Base-by-base conservation (phyloP, 768 basidiomycete genomes). In the Leccinum arenicola region DNA sequence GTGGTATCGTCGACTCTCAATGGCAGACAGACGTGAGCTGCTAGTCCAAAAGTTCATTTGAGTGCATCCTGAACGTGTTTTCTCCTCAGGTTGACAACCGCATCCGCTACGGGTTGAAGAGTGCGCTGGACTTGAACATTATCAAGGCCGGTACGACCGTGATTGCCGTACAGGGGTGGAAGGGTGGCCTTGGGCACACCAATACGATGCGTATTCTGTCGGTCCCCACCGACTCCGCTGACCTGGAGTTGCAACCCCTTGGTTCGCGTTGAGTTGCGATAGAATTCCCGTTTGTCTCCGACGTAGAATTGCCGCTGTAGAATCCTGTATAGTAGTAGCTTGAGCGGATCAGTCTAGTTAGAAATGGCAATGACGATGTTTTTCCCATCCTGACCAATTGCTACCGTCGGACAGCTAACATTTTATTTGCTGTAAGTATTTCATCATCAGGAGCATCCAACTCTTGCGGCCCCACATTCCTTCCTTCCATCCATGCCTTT, bases 81-180 rank as follows among this genome's bases (percentile, higher is more conserved):
- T 43, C 47, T 49, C 62, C 19, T 35, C 64, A 91, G 89, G 89
- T 92, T 60, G 91, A 93, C 77, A 93, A 93, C 74, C 91, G 91
- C 63, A 89, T 91, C 70, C 87, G 93, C 60, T 95, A 87, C 68
- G 94, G 95, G 59, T 82, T 98, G 74, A 82, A 86, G 71, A 88
- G 80, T 70, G 97, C 92, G 4, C 80, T 98, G 49, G 82, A 77
- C 17, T 76, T 99, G 75, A 89, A 91, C 63, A 83, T 99, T 71
- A 87, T 98, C 79, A 85, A 86, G 68, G 86, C 93, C 38, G 92
- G 93, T 56, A 87, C 87, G 55, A 93, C 95, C 25, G 84, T 99
- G 69, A 81, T 98, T 62, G 96, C 96, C 52, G 90, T 99, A 5
- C 97, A 98, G 75, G 97, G 97, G n/a, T 99, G 96, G 96, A 96